Conservation (phyloP, 768 basidiomycete genomes). For the Mrakia hoshinonis region DNA sequence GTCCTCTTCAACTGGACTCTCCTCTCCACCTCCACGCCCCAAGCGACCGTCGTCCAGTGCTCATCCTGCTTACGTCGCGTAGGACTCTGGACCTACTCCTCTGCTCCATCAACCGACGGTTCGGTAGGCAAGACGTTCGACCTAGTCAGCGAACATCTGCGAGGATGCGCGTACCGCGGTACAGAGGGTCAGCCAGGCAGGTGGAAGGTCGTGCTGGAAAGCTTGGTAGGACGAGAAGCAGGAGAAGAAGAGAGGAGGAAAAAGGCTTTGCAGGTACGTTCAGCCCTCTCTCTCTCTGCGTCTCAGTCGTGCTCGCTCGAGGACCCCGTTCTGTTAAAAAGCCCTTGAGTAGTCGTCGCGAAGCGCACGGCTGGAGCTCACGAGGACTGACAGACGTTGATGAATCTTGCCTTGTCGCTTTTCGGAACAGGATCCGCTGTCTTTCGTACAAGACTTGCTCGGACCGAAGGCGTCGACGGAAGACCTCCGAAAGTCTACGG, state of each 20-base stretch:
- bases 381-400: too few species aligned
- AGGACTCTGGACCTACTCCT: slow-evolving; percentile 8
- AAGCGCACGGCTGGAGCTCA: too few species aligned
- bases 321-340: too few species aligned
- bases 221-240: background rate
- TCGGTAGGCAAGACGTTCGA: background rate
- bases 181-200: background rate
- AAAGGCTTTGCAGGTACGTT: background rate
- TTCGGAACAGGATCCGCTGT: background rate
- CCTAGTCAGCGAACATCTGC: background rate
- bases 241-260: background rate
- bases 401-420: too few species aligned
- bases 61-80: slow-evolving; percentile 8
- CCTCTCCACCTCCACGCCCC: background rate
- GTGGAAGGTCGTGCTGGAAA: background rate
- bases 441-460: background rate
- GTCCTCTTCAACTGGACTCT: background rate
- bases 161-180: background rate
- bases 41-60: slow-evolving; percentile 7
- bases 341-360: too few species aligned
- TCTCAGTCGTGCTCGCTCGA: background rate
- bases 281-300: background rate
- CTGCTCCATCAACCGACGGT: background rate
- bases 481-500: background rate
- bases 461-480: background rate